A percentile compares a stretch with the other conserved stretches of the same genome.
phyloP scores from a whole-genome alignment of 2,329 filamentous ascomycete genomes.

The Arthrinium phaeospermum region DNA sequence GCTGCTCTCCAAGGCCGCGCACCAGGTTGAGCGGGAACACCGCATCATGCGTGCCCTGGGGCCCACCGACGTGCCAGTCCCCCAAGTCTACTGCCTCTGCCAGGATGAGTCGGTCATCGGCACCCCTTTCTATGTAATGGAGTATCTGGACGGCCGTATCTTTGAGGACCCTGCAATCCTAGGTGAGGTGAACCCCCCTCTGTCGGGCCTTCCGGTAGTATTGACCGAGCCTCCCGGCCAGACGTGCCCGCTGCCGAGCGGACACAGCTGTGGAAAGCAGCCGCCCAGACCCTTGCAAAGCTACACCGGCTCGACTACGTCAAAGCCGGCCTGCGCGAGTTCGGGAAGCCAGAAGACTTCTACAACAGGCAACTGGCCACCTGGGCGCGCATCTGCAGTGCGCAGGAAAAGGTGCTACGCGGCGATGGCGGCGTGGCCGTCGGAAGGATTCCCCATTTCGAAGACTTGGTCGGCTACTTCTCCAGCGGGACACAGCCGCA shows the following conservation, averaged over 20 bases:
- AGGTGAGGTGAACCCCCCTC: neutral
- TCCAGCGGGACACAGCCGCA: conserved; percentile 64
- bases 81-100: conserved; percentile 82
- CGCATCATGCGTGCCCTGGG: conserved; percentile 85
- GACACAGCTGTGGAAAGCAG: conserved; percentile 82
- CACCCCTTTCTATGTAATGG: conserved; percentile 97
- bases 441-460: conserved; percentile 82
- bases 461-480: conserved; percentile 82
- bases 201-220: neutral
- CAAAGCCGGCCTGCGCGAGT: conserved; percentile 71
- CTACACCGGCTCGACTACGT: conserved; percentile 78
- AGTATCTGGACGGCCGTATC: conserved; percentile 91
- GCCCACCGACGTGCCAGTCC: conserved; percentile 76
- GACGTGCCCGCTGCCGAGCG: conserved; percentile 55
- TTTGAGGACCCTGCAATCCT: conserved; percentile 82
- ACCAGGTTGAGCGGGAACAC: conserved; percentile 96
- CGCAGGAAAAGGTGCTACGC: conserved; percentile 77
- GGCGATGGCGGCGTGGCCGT: conserved; percentile 78
- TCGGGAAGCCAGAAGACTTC: conserved; percentile 73
- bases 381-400: conserved; percentile 77
- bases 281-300: conserved; percentile 80
- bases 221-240: neutral
- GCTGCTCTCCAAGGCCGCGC: conserved; percentile 90
- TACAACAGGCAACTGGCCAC: conserved; percentile 87
- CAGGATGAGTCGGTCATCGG: conserved; percentile 81